Conservation (phyloP, 345 rosid species). For the Cardamine resedifolia region DNA sequence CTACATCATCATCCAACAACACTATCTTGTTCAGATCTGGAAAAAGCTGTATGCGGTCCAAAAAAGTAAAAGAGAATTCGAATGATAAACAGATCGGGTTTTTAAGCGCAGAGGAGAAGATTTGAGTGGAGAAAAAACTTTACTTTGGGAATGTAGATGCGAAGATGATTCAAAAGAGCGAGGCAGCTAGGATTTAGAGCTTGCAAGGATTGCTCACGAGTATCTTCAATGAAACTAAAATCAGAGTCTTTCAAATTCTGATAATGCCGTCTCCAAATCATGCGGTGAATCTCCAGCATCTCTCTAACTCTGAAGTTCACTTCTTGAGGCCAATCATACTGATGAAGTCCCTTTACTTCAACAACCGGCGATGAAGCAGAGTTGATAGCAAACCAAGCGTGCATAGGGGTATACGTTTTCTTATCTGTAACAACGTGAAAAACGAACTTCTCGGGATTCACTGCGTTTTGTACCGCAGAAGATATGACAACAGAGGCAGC, state of each 20-base stretch:
- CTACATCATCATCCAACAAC: conserved; percentile 91
- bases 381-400: conserved; percentile 92
- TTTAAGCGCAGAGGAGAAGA: not conserved
- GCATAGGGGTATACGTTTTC: conserved; percentile 91
- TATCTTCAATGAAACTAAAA: conserved; percentile 44
- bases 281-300: conserved; percentile 69
- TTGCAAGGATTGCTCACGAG: conserved; percentile 45
- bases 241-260: conserved; percentile 55
- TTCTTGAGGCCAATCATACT: conserved; percentile 84
- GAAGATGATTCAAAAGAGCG: conserved; percentile 80
- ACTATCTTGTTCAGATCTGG: conserved; percentile 88
- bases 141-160: conserved; percentile 82
- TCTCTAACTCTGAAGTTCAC: conserved; percentile 68
- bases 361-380: conserved; percentile 61
- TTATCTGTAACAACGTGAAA: conserved; percentile 92
- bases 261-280: conserved; percentile 61
- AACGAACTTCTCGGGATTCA: conserved; percentile 66
- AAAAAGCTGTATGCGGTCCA: conserved; percentile 69
- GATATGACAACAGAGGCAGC: conserved; percentile 90
- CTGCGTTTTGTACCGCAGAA: conserved; percentile 63
- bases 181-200: conserved; percentile 64
- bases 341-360: conserved; percentile 94
- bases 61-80: conserved; percentile 22
- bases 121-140: conserved; percentile 2
- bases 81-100: conserved; percentile 36